Base-by-base conservation (phyloP, 257 asterid species). In the Nicotiana knightiana region DNA sequence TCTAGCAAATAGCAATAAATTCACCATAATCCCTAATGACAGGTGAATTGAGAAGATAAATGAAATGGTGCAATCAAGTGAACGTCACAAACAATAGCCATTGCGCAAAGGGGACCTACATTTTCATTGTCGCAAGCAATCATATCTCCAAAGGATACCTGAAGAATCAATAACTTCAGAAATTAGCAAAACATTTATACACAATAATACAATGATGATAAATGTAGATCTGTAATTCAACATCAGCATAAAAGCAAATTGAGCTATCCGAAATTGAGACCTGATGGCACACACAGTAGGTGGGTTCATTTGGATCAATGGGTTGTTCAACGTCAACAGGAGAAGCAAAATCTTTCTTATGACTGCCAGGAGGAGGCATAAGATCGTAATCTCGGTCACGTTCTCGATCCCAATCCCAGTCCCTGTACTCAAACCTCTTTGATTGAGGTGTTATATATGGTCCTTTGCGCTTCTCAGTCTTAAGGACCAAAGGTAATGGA, bases 91-190 rank as follows among this genome's bases (percentile, higher is more conserved):
- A 64, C 58, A 57, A 48, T 53, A 77, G 58, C 80, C 46, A 80
- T 73, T 30, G 33, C 63, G 81, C 67, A 21, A 51, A 32, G 68
- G 84, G 73, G 79, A 76, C 62, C 86, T 87, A 95, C 98, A 48
- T 90, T 92, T 85, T 96, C 98, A 87, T 96, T 96, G 94, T 96
- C 99, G 53, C 99, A 96, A 65, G 99, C 98, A 89, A 96, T 96
- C 99, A 96, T 96, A 88, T 96, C 98, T 76, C 99, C 98, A 77
- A 93, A 96, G 61, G 98, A 96, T 9, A 94, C 97, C 98, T 93
- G 98, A 71, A 85, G 59, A 64, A 85, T 79, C 75, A 65, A 82
- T 84, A 83, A 24, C 51, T 51, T 55, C 75, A 84, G 83, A 55
- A 84, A 48, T 62, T 7, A 58, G 37, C 68, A 61, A 48, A 80